A percentile compares a stretch with the other conserved stretches of the same genome.
Evolutionary conservation across 129 eudicot genomes (phyloP).

Genomic region (Dittrichia graveolens): DNA sequence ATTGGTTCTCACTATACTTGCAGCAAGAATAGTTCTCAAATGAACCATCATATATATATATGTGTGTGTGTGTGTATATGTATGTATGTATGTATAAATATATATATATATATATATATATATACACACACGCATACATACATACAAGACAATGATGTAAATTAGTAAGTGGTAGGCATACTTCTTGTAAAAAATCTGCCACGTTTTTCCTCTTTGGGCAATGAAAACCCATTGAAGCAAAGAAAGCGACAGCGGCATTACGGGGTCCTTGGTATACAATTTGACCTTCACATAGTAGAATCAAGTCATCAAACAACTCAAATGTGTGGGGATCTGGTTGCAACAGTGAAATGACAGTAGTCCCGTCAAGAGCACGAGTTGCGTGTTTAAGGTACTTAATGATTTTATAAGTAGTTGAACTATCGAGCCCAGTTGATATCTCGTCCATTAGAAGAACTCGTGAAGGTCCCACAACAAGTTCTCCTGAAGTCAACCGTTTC

Average conservation of each 20-base stretch:
- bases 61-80: no score
- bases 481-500: slow-evolving; percentile 92
- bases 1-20: no score
- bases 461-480: slow-evolving; percentile 73
- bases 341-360: slow-evolving; percentile 77
- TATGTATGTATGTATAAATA: no score
- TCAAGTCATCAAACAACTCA: slow-evolving; percentile 80
- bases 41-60: no score
- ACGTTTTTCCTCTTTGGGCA: slow-evolving; percentile 89
- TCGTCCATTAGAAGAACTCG: slow-evolving; percentile 87
- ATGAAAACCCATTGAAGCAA: slow-evolving; percentile 81
- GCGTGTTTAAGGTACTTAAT: slow-evolving; percentile 69
- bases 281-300: slow-evolving; percentile 81
- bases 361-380: slow-evolving; percentile 68
- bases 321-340: slow-evolving; percentile 91
- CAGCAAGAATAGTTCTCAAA: no score
- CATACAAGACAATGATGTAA: neutral
- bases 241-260: slow-evolving; percentile 63
- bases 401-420: slow-evolving; percentile 88
- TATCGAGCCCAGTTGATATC: slow-evolving; percentile 94
- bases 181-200: slow-evolving; percentile 94
- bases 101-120: no score
- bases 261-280: slow-evolving; percentile 91
- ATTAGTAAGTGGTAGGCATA: slow-evolving; percentile 32
- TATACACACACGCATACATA: neutral